Base-by-base conservation (phyloP, 164 flowering plant species). In the Vitis labrusca region DNA sequence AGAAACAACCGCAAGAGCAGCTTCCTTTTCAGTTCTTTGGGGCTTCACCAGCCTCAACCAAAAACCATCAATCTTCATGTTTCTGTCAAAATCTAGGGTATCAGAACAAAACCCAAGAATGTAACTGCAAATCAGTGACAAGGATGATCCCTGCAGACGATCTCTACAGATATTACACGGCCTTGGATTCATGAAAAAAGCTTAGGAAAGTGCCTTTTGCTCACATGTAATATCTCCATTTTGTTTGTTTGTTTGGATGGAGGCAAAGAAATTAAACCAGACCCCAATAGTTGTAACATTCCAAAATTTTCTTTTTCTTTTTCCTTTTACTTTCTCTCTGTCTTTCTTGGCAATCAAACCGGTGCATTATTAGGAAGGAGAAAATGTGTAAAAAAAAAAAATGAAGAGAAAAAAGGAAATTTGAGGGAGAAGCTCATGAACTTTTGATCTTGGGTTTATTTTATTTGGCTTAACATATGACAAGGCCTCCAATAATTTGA, bases 41-140 rank as follows among this genome's bases (percentile, higher is more conserved):
- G 7, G 7, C 44, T 37, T 37, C 44, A 37, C 37, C 11, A 57
- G 10, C 30, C 27, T 63, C 65, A 58, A 5, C 51, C 32, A 10
- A 13, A 47, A 14, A 57, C 59, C 30, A 13, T 48, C 2, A 27
- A 30, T 9, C 15, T 61, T 5, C 61, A 32, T 73, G 71, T 10
- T 44, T 73, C 56, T 67, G 67, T 55, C 56, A 19, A 16, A 12
- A 55, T 61, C 14, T 67, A 51, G 76, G 76, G 54, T 67, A 66
- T 55, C 57, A 67, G 9, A 67, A 50, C 7, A 44, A 29, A 37
- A 3, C 44, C 30, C 66, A 72, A 44, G 37, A 59, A 14, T 67
- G 75, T 58, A 50, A 59, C 62, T 67, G 71, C 32, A 64, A 59
- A n/a, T 30, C 64, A 58, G 37, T 61, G 51, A 59, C 17, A 2